These are phyloP conservation scores for Apocynum venetum DNA, from an alignment of 257 asterid genomes.

Conservation along the genomic window DNA sequence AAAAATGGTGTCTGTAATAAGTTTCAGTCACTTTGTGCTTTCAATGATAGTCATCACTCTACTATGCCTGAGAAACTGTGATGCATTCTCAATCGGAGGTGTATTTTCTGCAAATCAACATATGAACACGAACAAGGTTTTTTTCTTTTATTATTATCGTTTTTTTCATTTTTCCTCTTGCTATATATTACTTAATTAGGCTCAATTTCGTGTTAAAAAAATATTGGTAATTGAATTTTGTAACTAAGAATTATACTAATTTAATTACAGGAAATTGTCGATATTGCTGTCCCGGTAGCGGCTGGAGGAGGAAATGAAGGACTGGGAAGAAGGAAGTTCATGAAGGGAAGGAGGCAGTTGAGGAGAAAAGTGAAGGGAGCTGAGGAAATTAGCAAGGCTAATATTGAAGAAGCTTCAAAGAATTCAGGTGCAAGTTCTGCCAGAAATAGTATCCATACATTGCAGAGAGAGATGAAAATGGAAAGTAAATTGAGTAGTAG, in stretches of 20 bases:
- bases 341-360: background rate
- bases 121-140: slow-evolving; percentile 1
- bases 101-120: background rate
- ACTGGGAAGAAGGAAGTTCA: slow-evolving; percentile 41
- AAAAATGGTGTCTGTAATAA: slow-evolving; percentile 22
- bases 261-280: slow-evolving; percentile 28
- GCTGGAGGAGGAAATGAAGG: background rate
- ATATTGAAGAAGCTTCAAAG: slow-evolving; percentile 1
- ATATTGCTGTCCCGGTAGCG: slow-evolving; percentile 7
- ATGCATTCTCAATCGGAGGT: slow-evolving; percentile 43
- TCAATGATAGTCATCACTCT: slow-evolving; percentile 22
- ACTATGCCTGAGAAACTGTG: slow-evolving; percentile 15
- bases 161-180: background rate
- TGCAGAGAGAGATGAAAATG: slow-evolving; percentile 21
- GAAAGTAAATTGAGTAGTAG: slow-evolving; percentile 20
- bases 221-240: no score
- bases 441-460: slow-evolving; percentile 14
- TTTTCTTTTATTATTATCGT: background rate
- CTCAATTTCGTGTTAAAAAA: no score
- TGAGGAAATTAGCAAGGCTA: background rate
- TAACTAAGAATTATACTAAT: no score
- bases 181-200: background rate
- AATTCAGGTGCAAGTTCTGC: slow-evolving; percentile 25
- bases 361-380: background rate
- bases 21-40: slow-evolving; percentile 19